Conservation (phyloP, 2,329 filamentous ascomycete species). For the Diaporthe sp. region DNA sequence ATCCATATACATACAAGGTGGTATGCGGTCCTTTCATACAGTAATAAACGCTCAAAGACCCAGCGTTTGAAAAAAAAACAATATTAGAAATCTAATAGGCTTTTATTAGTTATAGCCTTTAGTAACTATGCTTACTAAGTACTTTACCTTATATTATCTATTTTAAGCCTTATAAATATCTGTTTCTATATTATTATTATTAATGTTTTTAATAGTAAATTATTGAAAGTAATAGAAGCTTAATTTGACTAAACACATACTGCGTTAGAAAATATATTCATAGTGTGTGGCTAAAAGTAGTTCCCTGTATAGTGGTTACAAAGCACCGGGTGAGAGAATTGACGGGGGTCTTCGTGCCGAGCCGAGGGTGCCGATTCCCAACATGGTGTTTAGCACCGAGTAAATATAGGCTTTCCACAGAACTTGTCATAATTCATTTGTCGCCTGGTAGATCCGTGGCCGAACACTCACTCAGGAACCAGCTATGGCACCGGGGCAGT, state of each 20-base stretch:
- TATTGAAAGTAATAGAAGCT: not conserved
- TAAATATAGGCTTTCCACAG: constrained; percentile 7
- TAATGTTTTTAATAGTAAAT: not conserved
- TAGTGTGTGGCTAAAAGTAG: not conserved
- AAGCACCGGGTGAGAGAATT: not conserved
- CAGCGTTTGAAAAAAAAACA: too few relatives aligned
- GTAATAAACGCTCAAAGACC: too few relatives aligned
- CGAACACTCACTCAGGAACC: not conserved
- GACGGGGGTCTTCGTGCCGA: not conserved
- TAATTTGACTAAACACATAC: not conserved
- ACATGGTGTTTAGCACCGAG: constrained; percentile 15
- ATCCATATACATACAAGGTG: too few relatives aligned
- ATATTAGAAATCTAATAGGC: too few relatives aligned
- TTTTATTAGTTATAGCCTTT: too few relatives aligned
- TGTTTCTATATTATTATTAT: not conserved
- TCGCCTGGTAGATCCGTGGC: not conserved
- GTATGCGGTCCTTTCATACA: too few relatives aligned
- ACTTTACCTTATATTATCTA: too few relatives aligned
- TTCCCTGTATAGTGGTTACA: not conserved
- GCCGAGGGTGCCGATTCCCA: not conserved
- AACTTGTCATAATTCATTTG: not conserved
- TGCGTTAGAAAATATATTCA: not conserved
- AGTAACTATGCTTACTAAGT: too few relatives aligned
- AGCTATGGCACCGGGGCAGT: not conserved
- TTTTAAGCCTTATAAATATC: too few relatives aligned